Evolutionary conservation across 2,329 filamentous ascomycete species (phyloP).

Genomic region (Alternaria ethzedia): DNA sequence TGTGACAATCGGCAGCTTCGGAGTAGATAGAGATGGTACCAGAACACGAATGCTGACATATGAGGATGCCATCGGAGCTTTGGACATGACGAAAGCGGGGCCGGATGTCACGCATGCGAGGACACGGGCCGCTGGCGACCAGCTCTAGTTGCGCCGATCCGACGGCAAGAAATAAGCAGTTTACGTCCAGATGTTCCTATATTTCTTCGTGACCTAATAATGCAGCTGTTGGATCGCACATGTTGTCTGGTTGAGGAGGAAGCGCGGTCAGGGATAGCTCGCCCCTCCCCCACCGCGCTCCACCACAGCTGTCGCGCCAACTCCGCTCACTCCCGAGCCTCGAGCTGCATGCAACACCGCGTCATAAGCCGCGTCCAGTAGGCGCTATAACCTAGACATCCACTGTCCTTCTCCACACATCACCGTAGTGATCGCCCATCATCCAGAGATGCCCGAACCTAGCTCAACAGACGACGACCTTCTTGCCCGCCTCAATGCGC

Average conservation of each 20-base stretch:
- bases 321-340: constrained; percentile 26
- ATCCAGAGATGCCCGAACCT: constrained; percentile 20
- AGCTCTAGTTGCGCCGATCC: not conserved
- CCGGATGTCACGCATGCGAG: not conserved
- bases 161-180: not conserved
- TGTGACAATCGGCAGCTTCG: not conserved
- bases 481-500: constrained; percentile 57
- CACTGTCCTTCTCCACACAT: not conserved
- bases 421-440: not conserved
- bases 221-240: not conserved
- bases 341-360: constrained; percentile 10
- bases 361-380: not conserved
- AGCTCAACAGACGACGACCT: constrained; percentile 49
- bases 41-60: constrained; percentile 25
- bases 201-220: not conserved
- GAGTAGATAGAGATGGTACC: not conserved
- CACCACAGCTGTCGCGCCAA: constrained; percentile 19
- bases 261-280: not conserved
- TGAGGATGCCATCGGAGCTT: constrained; percentile 24
- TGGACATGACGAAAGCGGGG: constrained; percentile 32
- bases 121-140: not conserved
- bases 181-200: not conserved
- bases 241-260: not conserved
- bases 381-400: not conserved
- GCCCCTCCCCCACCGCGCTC: constrained; percentile 19